Conservation (phyloP, 257 asterid species). For the Lycium ferocissimum region DNA sequence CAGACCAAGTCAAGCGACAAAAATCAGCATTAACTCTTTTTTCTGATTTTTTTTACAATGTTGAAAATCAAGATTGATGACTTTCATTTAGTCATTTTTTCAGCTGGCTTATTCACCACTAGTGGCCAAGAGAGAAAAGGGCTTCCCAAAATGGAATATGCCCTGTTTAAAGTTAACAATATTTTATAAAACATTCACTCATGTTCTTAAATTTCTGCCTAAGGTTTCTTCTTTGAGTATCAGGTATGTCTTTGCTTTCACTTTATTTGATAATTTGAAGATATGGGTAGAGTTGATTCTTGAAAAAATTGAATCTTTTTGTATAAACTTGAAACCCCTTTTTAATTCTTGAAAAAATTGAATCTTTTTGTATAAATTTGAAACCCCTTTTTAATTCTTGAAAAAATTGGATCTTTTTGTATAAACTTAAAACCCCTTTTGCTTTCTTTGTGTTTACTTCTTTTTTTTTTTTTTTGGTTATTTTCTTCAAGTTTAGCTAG, state of each 20-base stretch:
- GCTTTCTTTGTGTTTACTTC: background rate
- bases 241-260: constrained; percentile 10
- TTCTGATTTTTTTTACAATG: background rate
- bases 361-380: no score
- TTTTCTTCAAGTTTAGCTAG: background rate
- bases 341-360: background rate
- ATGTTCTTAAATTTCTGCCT: background rate
- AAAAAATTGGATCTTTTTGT: background rate
- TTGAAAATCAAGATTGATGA: background rate
- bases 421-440: background rate
- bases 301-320: no score
- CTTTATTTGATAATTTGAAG: background rate
- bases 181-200: background rate
- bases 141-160: constrained; percentile 2
- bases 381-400: background rate
- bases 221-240: background rate
- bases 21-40: background rate
- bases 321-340: no score
- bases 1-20: background rate
- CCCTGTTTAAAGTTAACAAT: background rate
- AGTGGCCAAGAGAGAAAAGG: background rate
- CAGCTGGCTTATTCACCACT: background rate
- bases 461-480: background rate
- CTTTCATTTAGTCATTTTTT: background rate
- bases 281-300: no score